phyloP scores from a whole-genome alignment of 345 rosid genomes.

The Gossypium ekmanianum region DNA sequence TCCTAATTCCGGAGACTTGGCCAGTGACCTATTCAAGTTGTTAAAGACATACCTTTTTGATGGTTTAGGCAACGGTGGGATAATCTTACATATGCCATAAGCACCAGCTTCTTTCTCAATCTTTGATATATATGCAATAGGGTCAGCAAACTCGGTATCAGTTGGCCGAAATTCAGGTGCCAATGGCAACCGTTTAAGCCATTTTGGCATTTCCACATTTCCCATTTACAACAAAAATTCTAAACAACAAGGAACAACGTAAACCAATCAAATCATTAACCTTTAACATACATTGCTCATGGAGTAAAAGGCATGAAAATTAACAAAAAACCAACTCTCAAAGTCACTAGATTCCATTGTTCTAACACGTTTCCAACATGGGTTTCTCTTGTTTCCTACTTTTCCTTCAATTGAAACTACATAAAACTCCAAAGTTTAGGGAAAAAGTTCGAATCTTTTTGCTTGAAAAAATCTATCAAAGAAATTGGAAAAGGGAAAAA shows the following conservation, averaged over 20 bases:
- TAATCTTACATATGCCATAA: slow-evolving; percentile 91
- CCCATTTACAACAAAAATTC: slow-evolving; percentile 45
- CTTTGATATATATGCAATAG: slow-evolving; percentile 92
- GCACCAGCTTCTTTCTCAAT: slow-evolving; percentile 94
- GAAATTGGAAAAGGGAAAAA: slow-evolving; percentile 10
- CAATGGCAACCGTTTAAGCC: slow-evolving; percentile 80
- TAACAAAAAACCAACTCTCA: not conserved
- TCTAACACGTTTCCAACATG: slow-evolving; percentile 1
- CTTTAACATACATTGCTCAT: slow-evolving; percentile 13
- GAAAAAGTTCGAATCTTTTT: not conserved
- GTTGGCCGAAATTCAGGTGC: slow-evolving; percentile 95
- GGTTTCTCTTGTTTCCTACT: slow-evolving; percentile 1
- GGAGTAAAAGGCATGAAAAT: slow-evolving; percentile 1
- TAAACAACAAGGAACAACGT: not conserved
- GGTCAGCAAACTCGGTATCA: slow-evolving; percentile 97
- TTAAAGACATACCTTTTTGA: slow-evolving; percentile 71
- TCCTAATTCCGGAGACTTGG: slow-evolving; percentile 71
- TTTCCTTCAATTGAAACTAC: slow-evolving; percentile 15
- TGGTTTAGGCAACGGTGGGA: slow-evolving; percentile 94
- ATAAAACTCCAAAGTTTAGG: slow-evolving; percentile 17
- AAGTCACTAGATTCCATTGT: slow-evolving; percentile 45
- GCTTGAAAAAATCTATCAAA: not conserved
- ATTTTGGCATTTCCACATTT: slow-evolving; percentile 78
- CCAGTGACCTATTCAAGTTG: slow-evolving; percentile 79
- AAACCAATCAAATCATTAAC: slow-evolving; percentile 9